Base-by-base conservation (phyloP, 1,284 basidiomycete species). In the Cryptococcus sp. region DNA sequence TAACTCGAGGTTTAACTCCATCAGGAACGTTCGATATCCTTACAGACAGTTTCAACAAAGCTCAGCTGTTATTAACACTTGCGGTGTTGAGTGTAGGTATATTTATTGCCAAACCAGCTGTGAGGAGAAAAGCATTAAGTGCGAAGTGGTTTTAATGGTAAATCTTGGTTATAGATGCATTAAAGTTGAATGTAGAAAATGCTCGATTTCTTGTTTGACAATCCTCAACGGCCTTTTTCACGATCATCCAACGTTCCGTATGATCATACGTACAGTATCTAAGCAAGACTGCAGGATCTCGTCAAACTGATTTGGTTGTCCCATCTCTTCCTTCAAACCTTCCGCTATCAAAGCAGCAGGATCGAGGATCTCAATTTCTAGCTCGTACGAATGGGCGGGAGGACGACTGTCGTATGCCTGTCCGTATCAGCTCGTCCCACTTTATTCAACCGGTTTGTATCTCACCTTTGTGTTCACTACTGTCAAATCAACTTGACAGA, bases 1-100 rank as follows among this genome's bases (percentile, higher is more conserved):
- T 84, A 34, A 89, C 89, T 5, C 83, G 90, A 13, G 67, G 68
- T 7, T 82, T 91, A 4, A 83, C 89, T 41, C 92, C 96, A 0
- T 91, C 89, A 3, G 86, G 85, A 32, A 91, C 90, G 32, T 98
- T 98, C 68, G 95, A 98, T 70, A 85, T 95, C n/a, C 82, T 96
- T 11, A 89, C 83, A 70, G 85, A 90, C 75, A 83, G 82, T 68
- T 98, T 98, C 77, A 98, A 98, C 79, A 97, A 98, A 80, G 79
- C 80, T 0, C 95, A 98, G 76, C 81, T 98, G 34, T 83, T 96
- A 58, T 72, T 93, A 45, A 98, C 93, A 0, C 83, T 96, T 13
- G 76, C 79, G 0, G 90, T 83, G 0, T 75, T 98, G 53, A 80
- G 80, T 0, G 71, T 83, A 3, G 93, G 87, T 3, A 90, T 97